Evolutionary conservation across 129 eudicot genomes (phyloP), one percentile per base, ranked within the genome.

Genomic region (Flaveria robusta): DNA sequence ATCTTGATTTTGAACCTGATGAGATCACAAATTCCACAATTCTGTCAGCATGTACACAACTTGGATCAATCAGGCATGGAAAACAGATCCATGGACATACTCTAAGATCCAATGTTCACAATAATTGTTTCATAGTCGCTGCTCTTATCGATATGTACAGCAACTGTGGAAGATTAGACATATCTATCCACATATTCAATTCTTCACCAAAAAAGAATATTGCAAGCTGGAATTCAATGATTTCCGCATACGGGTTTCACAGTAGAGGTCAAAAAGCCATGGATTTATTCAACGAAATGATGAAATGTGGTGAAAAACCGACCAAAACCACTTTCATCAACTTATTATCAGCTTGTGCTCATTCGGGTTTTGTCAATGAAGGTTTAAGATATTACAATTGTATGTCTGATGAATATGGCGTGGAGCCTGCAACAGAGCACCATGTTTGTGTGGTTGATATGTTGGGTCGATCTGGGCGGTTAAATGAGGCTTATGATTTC

Each of bases 111-210:
- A 24, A 52, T 66, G 68, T 83, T 67, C 79, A 83, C 60, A 39
- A 43, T 51, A 85, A 89, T 47, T 66, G 88, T 41, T 89, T 63
- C 54, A 75, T 89, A 75, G 77, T 74, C 1, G 80, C 96, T 52
- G 88, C 96, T 9, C 90, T 87, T 42, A 65, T 86, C 51, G 87
- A 89, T 72, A 85, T 87, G 86, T 89, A 87, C 59, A 89, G 96
- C 88, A 87, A 67, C 63, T 83, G 88, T 52, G 96, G 96, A 77
- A 78, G 90, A 45, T 69, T 89, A 62, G 90, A 89, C 20, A 51
- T 43, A 7, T 85, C 92, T 16, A 59, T 43, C 58, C 20, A 5
- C 11, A 74, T 87, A 41, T 89, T 89, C 71, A 73, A 18, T 18
- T 66, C 67, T 34, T 81, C 84, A 42, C 31, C 66, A 0, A 66